Percentiles rank a stretch among this genome's conserved stretches.
Evolutionary conservation across 208 protist species (phyloP).

Genomic region (Spironucleus salmonicida): DNA sequence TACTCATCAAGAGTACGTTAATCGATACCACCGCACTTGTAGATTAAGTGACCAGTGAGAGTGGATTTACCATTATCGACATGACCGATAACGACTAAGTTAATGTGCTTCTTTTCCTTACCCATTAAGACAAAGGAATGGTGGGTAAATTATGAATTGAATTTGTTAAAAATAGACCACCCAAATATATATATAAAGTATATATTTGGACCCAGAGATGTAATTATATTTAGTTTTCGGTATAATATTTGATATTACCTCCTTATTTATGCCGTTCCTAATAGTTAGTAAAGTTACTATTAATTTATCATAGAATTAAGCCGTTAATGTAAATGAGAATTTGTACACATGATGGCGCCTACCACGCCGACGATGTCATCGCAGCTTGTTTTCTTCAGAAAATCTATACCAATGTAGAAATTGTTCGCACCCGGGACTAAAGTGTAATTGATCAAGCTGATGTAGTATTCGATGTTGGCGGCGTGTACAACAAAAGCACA

Average conservation of each 20-base stretch:
- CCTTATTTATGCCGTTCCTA: too few species aligned
- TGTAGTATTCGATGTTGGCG: neutral
- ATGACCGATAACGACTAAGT: constrained; percentile 38
- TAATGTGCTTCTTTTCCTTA: constrained; percentile 15
- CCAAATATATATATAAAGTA: neutral
- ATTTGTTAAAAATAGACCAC: neutral
- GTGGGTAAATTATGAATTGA: too few species aligned
- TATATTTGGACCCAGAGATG: neutral
- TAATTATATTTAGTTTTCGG: neutral
- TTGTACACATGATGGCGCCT: neutral
- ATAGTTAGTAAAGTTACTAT: too few species aligned
- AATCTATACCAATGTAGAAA: neutral
- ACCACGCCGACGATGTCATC: neutral
- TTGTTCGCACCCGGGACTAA: neutral
- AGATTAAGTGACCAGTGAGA: constrained; percentile 36
- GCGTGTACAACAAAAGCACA: neutral
- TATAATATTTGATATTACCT: neutral
- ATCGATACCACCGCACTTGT: constrained; percentile 34
- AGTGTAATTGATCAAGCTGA: neutral
- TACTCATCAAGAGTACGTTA: constrained; percentile 19
- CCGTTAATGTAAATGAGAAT: neutral
- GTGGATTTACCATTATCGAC: constrained; percentile 39
- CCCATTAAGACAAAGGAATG: neutral
- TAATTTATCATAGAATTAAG: too few species aligned
- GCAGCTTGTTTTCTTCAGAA: neutral